Evolutionary conservation across 345 rosid genomes (phyloP), one percentile per base, ranked within the genome.

Genomic region (Eucalyptus caleyi): DNA sequence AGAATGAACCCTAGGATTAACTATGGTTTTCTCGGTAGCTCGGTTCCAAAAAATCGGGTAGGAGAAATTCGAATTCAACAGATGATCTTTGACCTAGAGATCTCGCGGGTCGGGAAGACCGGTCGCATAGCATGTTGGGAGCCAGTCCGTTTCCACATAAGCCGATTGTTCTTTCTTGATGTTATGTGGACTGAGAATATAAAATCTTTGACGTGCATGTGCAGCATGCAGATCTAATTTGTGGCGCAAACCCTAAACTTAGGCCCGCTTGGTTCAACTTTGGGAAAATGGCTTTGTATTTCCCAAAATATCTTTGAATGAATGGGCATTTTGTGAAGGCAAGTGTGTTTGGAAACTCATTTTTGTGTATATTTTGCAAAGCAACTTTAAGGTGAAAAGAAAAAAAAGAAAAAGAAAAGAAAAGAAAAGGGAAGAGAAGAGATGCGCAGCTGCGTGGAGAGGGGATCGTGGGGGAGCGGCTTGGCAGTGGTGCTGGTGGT

Each of bases 51-150:
- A 34, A 23, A 87, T 47, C 49, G 86, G 91, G 88, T 88, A 62
- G 34, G 82, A 83, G 42, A 51, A 50, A 37, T 42, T 77, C 47
- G 50, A 60, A 42, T 93, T 94, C 95, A 92, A 92, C 92, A 83
- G 86, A 90, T 86, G 87, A 94, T 94, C 96, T 93, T 95, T 95
- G 96, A 94, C 96, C 94, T 50, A 88, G 89, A 93, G 94, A 94
- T 94, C 92, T 90, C 89, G 87, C 88, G 88, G 90, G 90, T 93
- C 87, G 34, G 89, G 86, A 86, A 82, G 91, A 89, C 88, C 93
- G 87, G 87, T 91, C 90, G 47, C 42, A 8, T 23, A 40, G 5
- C 85, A 40, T 40, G 42, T 77, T 77, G 85, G 47, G 42, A 40
- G 30, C 9, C 85, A 77, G 47, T 40, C 9, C 45, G 16, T 9